phyloP scores from a whole-genome alignment of 2,329 filamentous ascomycete genomes.

The Pezicula radicicola region DNA sequence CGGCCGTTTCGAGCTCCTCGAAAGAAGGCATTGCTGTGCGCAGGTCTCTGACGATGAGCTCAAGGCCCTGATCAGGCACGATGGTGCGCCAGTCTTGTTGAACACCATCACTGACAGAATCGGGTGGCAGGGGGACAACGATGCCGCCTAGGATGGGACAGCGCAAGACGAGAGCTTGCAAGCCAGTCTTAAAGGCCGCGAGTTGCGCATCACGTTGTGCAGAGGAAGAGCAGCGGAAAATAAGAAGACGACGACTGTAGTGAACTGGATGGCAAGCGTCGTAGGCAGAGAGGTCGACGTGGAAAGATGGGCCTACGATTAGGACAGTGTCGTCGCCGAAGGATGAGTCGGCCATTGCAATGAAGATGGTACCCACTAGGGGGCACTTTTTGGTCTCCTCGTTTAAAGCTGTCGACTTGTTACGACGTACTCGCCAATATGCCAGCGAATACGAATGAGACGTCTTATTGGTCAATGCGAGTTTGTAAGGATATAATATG shows the following conservation, averaged over 20 bases:
- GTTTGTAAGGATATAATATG: too few relatives aligned
- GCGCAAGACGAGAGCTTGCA: slow-evolving; percentile 9
- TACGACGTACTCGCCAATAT: too few relatives aligned
- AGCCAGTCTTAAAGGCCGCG: slow-evolving; percentile 7
- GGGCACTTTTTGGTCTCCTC: too few relatives aligned
- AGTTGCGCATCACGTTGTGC: slow-evolving; percentile 9
- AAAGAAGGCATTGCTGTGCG: slow-evolving; percentile 6
- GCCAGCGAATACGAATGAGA: too few relatives aligned
- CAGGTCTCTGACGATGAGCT: slow-evolving; percentile 10
- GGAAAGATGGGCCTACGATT: slow-evolving; percentile 11
- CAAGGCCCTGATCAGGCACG: slow-evolving; percentile 5
- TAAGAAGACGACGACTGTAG: slow-evolving; percentile 10
- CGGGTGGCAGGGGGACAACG: background rate
- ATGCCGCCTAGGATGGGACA: slow-evolving; percentile 11
- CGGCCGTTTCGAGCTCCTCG: slow-evolving; percentile 5
- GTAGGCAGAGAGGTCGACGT: slow-evolving; percentile 9
- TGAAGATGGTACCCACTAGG: background rate
- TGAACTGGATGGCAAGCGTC: slow-evolving; percentile 11
- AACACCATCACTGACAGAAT: background rate
- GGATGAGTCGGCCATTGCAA: slow-evolving; percentile 4
- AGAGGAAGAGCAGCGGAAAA: slow-evolving; percentile 8
- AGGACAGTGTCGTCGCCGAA: slow-evolving; percentile 2
- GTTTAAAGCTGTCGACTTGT: too few relatives aligned
- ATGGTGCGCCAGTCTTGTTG: slow-evolving; percentile 10
- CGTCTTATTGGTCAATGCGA: too few relatives aligned